Conservation (phyloP, 1,284 basidiomycete species). For the Lentinula novae-zelandiae region DNA sequence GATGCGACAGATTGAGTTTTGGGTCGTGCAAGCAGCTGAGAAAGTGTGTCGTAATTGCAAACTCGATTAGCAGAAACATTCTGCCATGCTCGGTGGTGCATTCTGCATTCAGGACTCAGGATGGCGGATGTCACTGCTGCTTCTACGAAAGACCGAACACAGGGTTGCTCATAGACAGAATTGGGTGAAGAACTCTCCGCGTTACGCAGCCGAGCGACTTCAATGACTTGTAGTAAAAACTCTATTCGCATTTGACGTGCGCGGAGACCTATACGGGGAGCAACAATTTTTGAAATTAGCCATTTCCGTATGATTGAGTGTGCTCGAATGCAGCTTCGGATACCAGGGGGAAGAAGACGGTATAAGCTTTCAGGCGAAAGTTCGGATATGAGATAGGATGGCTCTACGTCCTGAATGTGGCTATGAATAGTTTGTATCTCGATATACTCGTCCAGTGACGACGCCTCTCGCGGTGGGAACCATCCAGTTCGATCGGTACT, state of each 20-base stretch:
- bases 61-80: conserved; percentile 58
- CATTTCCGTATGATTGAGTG: conserved; percentile 74
- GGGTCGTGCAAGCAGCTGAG: conserved; percentile 50
- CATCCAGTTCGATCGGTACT: conserved; percentile 73
- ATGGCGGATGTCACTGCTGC: conserved; percentile 67
- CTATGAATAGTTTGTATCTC: conserved; percentile 76
- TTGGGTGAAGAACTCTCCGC: conserved; percentile 34
- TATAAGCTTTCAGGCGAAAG: conserved; percentile 65
- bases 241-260: conserved; percentile 71
- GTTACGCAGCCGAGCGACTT: conserved; percentile 62
- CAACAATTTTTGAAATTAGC: conserved; percentile 65
- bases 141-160: conserved; percentile 75
- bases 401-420: conserved; percentile 65
- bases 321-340: conserved; percentile 71
- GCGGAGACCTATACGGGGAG: conserved; percentile 56
- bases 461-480: conserved; percentile 58
- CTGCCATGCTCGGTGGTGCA: conserved; percentile 71
- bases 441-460: conserved; percentile 49
- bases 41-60: conserved; percentile 56
- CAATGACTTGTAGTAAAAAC: conserved; percentile 61
- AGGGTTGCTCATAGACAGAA: conserved; percentile 45
- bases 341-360: conserved; percentile 65
- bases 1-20: conserved; percentile 38
- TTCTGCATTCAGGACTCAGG: conserved; percentile 69
- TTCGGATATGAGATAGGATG: conserved; percentile 67